Evolutionary conservation across 208 protist genomes (phyloP).

Genomic region (Crithidia brevicula): DNA sequence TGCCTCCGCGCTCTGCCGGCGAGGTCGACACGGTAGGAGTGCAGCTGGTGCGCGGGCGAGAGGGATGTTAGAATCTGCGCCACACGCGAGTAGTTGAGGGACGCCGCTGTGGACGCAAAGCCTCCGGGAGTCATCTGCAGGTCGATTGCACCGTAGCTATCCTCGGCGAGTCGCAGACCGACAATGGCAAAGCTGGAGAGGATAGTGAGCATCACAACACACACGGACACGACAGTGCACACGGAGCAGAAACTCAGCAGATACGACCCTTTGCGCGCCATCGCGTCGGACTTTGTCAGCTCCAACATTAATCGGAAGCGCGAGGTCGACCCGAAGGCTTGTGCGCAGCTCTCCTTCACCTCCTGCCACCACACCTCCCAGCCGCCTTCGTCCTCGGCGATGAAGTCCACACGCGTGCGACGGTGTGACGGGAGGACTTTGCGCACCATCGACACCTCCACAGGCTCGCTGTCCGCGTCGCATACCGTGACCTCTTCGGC

Average conservation of each 20-base stretch:
- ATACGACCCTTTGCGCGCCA: slow-evolving; percentile 45
- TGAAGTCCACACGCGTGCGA: slow-evolving; percentile 23
- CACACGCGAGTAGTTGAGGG: slow-evolving; percentile 43
- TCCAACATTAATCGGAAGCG: slow-evolving; percentile 36
- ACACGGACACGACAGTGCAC: slow-evolving; percentile 65
- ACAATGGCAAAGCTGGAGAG: slow-evolving; percentile 68
- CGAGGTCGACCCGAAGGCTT: slow-evolving; percentile 11
- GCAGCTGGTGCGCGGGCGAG: background rate
- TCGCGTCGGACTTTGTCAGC: slow-evolving; percentile 33
- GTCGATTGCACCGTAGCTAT: slow-evolving; percentile 45
- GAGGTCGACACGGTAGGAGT: slow-evolving; percentile 21
- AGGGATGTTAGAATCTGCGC: background rate
- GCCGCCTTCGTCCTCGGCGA: slow-evolving; percentile 12
- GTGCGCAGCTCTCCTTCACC: background rate
- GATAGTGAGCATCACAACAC: slow-evolving; percentile 56
- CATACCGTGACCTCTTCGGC: slow-evolving; percentile 1
- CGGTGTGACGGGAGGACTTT: background rate
- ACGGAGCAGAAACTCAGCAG: slow-evolving; percentile 67
- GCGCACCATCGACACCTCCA: background rate
- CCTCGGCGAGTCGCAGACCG: slow-evolving; percentile 68
- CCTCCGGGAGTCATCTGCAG: slow-evolving; percentile 49
- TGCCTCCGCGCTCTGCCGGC: background rate
- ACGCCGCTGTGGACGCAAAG: slow-evolving; percentile 20
- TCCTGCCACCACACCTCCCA: background rate
- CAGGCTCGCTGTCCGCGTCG: background rate